Percentiles rank a stretch among this genome's conserved stretches.
These are phyloP conservation scores for Pleurotus cornucopiae DNA, from an alignment of 768 basidiomycete species.

Conservation along the genomic window DNA sequence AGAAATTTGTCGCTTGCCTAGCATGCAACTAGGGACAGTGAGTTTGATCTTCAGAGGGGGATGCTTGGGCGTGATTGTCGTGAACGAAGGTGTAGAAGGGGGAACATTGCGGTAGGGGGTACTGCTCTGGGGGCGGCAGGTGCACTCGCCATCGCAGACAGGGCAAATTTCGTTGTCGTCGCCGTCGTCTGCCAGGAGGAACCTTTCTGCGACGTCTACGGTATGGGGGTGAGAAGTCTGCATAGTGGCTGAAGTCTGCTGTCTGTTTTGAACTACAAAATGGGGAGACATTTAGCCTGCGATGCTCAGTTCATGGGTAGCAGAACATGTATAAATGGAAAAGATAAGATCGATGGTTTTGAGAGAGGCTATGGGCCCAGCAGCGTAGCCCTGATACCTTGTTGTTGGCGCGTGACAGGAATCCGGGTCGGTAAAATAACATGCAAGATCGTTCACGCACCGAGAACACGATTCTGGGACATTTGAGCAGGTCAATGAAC, in stretches of 20 bases:
- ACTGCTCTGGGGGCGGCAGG: constrained; percentile 53
- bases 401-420: constrained; percentile 15
- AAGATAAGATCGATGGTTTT: constrained; percentile 10
- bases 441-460: constrained; percentile 21
- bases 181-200: constrained; percentile 37
- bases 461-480: constrained; percentile 35
- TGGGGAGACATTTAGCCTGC: constrained; percentile 10
- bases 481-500: constrained; percentile 36
- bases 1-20: constrained; percentile 34
- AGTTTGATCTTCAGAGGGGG: constrained; percentile 70
- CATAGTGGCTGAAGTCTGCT: constrained; percentile 53
- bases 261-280: constrained; percentile 32
- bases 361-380: constrained; percentile 5
- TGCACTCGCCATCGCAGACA: constrained; percentile 88
- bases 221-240: constrained; percentile 68
- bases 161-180: constrained; percentile 87
- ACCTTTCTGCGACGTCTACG: constrained; percentile 43
- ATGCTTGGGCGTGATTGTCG: constrained; percentile 19
- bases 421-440: constrained; percentile 12
- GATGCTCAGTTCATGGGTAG: neutral
- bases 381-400: constrained; percentile 2
- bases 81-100: constrained; percentile 33
- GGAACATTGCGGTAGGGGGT: constrained; percentile 32
- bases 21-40: constrained; percentile 54
- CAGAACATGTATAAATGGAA: constrained; percentile 5